Conservation (phyloP, 2,329 filamentous ascomycete genomes). For the Dothistroma pini region DNA sequence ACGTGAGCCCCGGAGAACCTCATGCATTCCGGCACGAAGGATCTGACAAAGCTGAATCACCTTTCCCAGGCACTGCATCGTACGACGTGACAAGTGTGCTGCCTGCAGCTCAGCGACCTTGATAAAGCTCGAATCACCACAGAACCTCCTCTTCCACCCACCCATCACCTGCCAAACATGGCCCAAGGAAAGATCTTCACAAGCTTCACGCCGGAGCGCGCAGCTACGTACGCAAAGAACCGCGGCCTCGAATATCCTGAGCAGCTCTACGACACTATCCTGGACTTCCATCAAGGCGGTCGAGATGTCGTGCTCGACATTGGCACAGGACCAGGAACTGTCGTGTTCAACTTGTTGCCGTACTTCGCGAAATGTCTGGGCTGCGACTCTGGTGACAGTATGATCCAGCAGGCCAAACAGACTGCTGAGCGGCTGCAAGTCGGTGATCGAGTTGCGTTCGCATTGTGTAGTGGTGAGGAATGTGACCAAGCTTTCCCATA, state of each 20-base stretch:
- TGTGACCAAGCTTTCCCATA: conserved; percentile 12
- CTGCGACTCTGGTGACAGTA: conserved; percentile 51
- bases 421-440: conserved; percentile 9
- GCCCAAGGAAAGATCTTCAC: conserved; percentile 45
- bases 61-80: background rate
- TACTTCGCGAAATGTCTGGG: conserved; percentile 49
- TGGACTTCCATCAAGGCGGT: conserved; percentile 46
- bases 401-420: conserved; percentile 49
- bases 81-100: background rate
- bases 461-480: conserved; percentile 15
- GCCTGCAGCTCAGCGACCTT: background rate
- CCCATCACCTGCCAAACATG: background rate
- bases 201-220: conserved; percentile 44
- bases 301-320: conserved; percentile 49
- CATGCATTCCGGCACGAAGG: background rate
- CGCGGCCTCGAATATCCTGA: conserved; percentile 44
- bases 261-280: conserved; percentile 47
- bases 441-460: conserved; percentile 14
- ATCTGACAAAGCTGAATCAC: background rate
- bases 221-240: conserved; percentile 42
- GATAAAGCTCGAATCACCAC: background rate
- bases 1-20: background rate
- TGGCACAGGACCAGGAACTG: conserved; percentile 56
- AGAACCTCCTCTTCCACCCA: background rate
- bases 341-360: conserved; percentile 44